Evolutionary conservation across 1,139 yeast species (phyloP).

Genomic region (Suhomyces terraborum): DNA sequence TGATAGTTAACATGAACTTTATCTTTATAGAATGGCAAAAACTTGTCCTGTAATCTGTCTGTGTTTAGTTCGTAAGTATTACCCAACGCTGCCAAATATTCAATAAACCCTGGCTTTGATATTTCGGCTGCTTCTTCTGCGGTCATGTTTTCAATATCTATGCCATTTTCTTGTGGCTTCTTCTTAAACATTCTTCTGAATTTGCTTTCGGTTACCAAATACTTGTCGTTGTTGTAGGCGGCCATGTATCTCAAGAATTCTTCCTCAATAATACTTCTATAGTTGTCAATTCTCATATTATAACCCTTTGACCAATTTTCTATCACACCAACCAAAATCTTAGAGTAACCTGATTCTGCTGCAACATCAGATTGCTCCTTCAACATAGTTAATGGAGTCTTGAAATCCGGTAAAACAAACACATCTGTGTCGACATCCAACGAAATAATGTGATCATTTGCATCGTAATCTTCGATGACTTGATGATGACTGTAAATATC

Average conservation of each 20-base stretch:
- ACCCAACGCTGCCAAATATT: constrained; percentile 80
- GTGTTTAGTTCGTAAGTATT: constrained; percentile 84
- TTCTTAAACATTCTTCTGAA: constrained; percentile 49
- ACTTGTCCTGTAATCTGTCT: constrained; percentile 77
- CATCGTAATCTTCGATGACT: constrained; percentile 45
- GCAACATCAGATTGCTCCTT: constrained; percentile 93
- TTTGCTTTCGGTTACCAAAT: constrained; percentile 40
- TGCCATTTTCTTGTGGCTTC: constrained; percentile 24
- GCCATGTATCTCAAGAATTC: constrained; percentile 56
- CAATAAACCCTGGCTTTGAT: constrained; percentile 77
- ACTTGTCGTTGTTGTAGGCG: constrained; percentile 44
- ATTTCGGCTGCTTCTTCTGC: constrained; percentile 51
- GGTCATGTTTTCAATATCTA: constrained; percentile 45
- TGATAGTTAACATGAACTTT: constrained; percentile 70
- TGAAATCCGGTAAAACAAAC: constrained; percentile 58
- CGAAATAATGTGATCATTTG: constrained; percentile 57
- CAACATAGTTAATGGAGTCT: constrained; percentile 67
- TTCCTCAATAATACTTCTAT: constrained; percentile 56
- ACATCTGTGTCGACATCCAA: constrained; percentile 70
- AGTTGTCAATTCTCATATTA: constrained; percentile 59
- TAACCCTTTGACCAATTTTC: constrained; percentile 70
- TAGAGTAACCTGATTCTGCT: constrained; percentile 82
- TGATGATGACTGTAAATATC: constrained; percentile 52
- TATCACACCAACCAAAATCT: constrained; percentile 80
- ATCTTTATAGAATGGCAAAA: constrained; percentile 62